Evolutionary conservation across 768 basidiomycete genomes (phyloP).

Genomic region (Mycena alexandri): DNA sequence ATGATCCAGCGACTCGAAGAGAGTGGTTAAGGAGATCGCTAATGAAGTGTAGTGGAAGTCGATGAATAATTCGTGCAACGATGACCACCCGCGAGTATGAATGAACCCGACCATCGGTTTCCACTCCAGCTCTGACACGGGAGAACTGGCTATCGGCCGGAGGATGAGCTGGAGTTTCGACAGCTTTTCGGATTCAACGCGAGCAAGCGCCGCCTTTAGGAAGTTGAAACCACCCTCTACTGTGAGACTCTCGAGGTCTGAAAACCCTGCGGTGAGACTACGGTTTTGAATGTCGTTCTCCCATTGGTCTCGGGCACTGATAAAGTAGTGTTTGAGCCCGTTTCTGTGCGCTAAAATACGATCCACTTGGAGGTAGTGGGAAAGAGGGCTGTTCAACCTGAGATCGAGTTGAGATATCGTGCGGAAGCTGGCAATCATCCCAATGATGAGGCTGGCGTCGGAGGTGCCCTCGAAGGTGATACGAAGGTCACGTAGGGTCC

Average conservation of each 20-base stretch:
- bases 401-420: neutral
- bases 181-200: neutral
- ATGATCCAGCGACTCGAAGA: neutral
- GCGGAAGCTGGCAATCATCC: neutral
- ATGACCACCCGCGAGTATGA: neutral
- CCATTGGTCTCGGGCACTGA: conserved; percentile 2
- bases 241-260: neutral
- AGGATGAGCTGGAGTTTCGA: neutral
- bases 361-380: conserved; percentile 8
- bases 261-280: neutral
- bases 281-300: conserved; percentile 4
- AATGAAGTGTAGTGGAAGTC: neutral
- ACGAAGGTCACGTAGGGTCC: neutral
- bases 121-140: neutral
- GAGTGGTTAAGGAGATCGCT: neutral
- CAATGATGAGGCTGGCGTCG: neutral
- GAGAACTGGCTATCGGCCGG: neutral
- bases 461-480: neutral
- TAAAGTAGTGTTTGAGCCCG: neutral
- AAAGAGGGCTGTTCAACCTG: conserved; percentile 3
- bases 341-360: neutral
- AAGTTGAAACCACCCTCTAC: conserved; percentile 7
- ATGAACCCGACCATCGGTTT: neutral
- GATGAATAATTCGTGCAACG: neutral
- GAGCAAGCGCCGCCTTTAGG: neutral